Base-by-base conservation (phyloP, 306 rosid genomes). In the Senna siamea region DNA sequence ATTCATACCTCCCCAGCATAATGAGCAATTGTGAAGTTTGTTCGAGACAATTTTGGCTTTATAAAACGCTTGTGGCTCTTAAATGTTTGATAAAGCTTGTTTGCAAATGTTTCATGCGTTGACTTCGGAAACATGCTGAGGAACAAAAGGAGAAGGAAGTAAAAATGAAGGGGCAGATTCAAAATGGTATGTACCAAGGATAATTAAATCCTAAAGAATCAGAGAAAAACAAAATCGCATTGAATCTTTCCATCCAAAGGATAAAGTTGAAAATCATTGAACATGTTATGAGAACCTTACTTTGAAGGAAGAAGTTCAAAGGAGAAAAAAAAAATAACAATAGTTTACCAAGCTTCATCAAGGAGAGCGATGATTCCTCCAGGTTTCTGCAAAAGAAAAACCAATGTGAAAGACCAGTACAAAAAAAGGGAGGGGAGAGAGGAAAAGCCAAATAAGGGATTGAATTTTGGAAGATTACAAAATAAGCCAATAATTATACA, bases 121-220 rank as follows among this genome's bases (percentile, higher is more conserved):
- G 98, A 95, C 87, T 95, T 95, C 19, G 99, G 99, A 84, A 95
- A 95, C 99, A 95, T 95, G 86, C 99, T 95, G 99, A 32, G 81
- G 88, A 84, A 26, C 47, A 52, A 65, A 77, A 55, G 58, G 17
- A 46, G 28, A 38, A 22, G 19, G 32, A 63, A 46, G 60, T 52
- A n/a, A 78, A 67, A 75, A 76, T 28, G 38, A 41, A 57, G 32
- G 50, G 44, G 44, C 15, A 72, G 54, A 58, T 71, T 57, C 18
- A 8, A 53, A 44, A 69, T 67, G 69, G 19, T 43, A 56, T 63
- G 64, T 43, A 66, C 68, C 28, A 47, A 53, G 63, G 78, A 74
- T 65, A 70, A 51, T 35, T 61, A 63, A 78, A 50, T 37, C 73
- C 32, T 65, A 63, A 60, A 58, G 67, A 76, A 79, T 32, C 59